A percentile compares a stretch with the other conserved stretches of the same genome.
Conservation (phyloP, 2,329 filamentous ascomycete species). For the Leptographium radiaticola region DNA sequence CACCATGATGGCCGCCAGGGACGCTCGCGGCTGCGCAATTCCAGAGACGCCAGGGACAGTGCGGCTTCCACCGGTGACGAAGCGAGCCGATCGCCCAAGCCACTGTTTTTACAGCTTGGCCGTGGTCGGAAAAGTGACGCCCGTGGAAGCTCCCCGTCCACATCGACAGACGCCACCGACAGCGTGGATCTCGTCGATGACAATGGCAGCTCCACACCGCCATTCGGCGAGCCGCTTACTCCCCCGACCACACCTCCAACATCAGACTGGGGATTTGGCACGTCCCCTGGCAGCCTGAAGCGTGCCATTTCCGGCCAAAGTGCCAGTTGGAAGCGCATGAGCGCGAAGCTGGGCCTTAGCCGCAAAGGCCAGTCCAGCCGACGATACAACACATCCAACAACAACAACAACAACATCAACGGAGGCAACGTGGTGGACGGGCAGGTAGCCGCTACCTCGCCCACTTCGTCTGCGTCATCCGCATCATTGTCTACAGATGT, state of each 20-base stretch:
- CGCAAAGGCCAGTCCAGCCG: constrained; percentile 35
- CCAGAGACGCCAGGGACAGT: constrained; percentile 17
- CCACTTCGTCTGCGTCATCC: neutral
- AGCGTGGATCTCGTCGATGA: constrained; percentile 49
- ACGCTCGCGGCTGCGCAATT: constrained; percentile 25
- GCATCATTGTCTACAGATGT: constrained; percentile 13
- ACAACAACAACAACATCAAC: constrained; percentile 25
- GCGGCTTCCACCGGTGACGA: constrained; percentile 20
- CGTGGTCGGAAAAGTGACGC: constrained; percentile 21
- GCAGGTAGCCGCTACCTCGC: constrained; percentile 1
- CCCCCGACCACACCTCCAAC: constrained; percentile 61
- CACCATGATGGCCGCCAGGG: constrained; percentile 19
- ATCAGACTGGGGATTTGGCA: constrained; percentile 39
- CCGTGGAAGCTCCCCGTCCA: constrained; percentile 27
- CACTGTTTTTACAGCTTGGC: constrained; percentile 23
- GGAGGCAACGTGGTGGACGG: constrained; percentile 10
- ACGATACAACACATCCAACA: constrained; percentile 28
- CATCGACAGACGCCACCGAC: constrained; percentile 31
- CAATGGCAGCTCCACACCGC: constrained; percentile 45
- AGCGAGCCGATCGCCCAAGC: constrained; percentile 29
- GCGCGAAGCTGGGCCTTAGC: constrained; percentile 39
- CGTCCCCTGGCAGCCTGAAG: constrained; percentile 40
- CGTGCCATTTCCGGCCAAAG: constrained; percentile 40
- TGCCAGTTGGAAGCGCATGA: constrained; percentile 52
- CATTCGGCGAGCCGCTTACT: constrained; percentile 51